Percentiles rank a stretch among this genome's conserved stretches.
Evolutionary conservation across 2,329 filamentous ascomycete genomes (phyloP).

Genomic region (Myrmaecium sp.): DNA sequence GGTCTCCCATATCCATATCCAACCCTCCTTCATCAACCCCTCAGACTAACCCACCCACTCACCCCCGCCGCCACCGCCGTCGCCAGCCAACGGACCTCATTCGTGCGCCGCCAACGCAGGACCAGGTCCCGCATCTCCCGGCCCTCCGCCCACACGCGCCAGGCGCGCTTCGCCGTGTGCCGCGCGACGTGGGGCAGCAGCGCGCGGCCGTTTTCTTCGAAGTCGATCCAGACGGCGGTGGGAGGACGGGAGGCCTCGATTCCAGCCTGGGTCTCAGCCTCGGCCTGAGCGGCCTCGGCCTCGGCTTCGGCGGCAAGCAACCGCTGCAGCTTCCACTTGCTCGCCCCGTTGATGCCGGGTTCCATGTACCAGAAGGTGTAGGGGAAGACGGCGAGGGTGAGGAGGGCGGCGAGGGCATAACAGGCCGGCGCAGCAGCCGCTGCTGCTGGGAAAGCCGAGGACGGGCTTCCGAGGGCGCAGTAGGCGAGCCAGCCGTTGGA

Average conservation of each 20-base stretch:
- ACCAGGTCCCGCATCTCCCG: slow-evolving; percentile 10
- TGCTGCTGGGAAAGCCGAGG: no score
- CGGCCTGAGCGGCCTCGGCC: no score
- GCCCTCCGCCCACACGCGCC: slow-evolving; percentile 7
- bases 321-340: slow-evolving; percentile 21
- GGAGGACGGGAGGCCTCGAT: no score
- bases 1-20: no score
- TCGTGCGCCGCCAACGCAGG: slow-evolving; percentile 8
- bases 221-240: no score
- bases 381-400: slow-evolving; percentile 15
- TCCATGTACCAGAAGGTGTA: slow-evolving; percentile 24
- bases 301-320: slow-evolving; percentile 13
- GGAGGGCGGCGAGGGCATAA: slow-evolving; percentile 13
- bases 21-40: no score
- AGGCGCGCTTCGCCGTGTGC: slow-evolving; percentile 5
- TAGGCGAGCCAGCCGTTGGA: slow-evolving; percentile 16
- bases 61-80: slow-evolving; percentile 7
- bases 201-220: slow-evolving; percentile 5
- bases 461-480: no score
- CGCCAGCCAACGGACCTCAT: slow-evolving; percentile 9
- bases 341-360: slow-evolving; percentile 21
- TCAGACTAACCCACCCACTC: no score
- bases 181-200: slow-evolving; percentile 5
- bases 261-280: no score
- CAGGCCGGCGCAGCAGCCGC: slow-evolving; percentile 3